Evolutionary conservation across 2,329 filamentous ascomycete species (phyloP).

Genomic region (Triangularia setosa): DNA sequence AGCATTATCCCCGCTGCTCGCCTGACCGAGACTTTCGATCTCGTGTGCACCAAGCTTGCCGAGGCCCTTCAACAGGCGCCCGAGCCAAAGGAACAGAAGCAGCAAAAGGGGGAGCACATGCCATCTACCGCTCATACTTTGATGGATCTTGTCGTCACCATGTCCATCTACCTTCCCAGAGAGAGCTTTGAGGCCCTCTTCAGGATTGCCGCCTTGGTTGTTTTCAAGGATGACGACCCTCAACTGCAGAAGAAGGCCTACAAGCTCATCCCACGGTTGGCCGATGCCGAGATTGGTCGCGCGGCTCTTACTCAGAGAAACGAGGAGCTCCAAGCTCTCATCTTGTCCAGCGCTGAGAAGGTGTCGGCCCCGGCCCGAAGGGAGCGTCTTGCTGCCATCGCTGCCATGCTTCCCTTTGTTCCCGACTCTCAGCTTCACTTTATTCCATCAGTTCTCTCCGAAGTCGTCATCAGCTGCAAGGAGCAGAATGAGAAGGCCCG

Average conservation of each 20-base stretch:
- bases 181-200: constrained; percentile 84
- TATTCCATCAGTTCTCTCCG: constrained; percentile 83
- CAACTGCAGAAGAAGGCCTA: constrained; percentile 99
- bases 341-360: constrained; percentile 76
- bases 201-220: constrained; percentile 76
- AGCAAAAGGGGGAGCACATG: constrained; percentile 64
- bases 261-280: constrained; percentile 89
- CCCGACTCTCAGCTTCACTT: constrained; percentile 81
- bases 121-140: constrained; percentile 91
- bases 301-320: constrained; percentile 73
- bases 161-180: constrained; percentile 86
- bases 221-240: constrained; percentile 77
- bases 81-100: constrained; percentile 57
- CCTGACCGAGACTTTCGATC: constrained; percentile 81
- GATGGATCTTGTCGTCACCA: constrained; percentile 95
- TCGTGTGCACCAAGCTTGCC: constrained; percentile 81
- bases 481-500: constrained; percentile 95
- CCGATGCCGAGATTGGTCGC: constrained; percentile 73
- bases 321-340: constrained; percentile 73
- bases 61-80: constrained; percentile 56
- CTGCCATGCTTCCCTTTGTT: constrained; percentile 74
- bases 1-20: constrained; percentile 79
- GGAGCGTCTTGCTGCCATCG: constrained; percentile 79
- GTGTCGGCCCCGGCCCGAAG: constrained; percentile 81
- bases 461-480: constrained; percentile 95